These are phyloP conservation scores for Acorus gramineus DNA, from an alignment of 106 monocot species.

Conservation along the genomic window DNA sequence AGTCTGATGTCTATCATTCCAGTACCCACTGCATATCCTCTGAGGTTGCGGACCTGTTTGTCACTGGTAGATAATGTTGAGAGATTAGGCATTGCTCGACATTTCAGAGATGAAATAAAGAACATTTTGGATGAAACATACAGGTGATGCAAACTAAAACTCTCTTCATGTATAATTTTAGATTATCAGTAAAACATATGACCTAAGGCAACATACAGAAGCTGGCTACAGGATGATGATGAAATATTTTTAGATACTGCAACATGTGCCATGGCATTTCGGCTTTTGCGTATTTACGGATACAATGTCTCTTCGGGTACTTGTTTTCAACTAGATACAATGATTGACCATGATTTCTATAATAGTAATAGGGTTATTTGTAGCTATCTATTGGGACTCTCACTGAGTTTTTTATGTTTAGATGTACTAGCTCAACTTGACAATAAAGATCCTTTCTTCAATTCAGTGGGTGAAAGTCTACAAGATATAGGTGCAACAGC, in stretches of 20 bases:
- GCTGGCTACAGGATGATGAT: conserved; percentile 67
- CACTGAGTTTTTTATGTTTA: background rate
- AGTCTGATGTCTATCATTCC: conserved; percentile 3
- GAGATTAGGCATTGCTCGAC: conserved; percentile 48
- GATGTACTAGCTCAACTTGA: conserved; percentile 41
- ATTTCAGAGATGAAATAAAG: conserved; percentile 54
- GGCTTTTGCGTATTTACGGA: conserved; percentile 75
- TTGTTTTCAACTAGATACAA: background rate
- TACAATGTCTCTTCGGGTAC: conserved; percentile 73
- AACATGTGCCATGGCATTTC: conserved; percentile 76
- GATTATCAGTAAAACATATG: conserved; percentile 5
- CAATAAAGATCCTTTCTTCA: conserved; percentile 25
- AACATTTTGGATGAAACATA: conserved; percentile 57
- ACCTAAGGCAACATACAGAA: conserved; percentile 30
- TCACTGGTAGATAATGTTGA: conserved; percentile 54
- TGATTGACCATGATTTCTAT: too few species aligned
- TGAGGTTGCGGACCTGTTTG: conserved; percentile 39
- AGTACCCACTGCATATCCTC: conserved; percentile 76
- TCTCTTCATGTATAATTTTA: background rate
- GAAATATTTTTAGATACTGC: conserved; percentile 47
- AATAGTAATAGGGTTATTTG: too few species aligned
- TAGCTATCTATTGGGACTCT: too few species aligned
- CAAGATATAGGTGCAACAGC: conserved; percentile 29
- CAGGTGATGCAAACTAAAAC: conserved; percentile 30
- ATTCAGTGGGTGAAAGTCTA: conserved; percentile 30